Evolutionary conservation across 176 grass and related monocot genomes (phyloP).

Genomic region (Zizania latifolia): DNA sequence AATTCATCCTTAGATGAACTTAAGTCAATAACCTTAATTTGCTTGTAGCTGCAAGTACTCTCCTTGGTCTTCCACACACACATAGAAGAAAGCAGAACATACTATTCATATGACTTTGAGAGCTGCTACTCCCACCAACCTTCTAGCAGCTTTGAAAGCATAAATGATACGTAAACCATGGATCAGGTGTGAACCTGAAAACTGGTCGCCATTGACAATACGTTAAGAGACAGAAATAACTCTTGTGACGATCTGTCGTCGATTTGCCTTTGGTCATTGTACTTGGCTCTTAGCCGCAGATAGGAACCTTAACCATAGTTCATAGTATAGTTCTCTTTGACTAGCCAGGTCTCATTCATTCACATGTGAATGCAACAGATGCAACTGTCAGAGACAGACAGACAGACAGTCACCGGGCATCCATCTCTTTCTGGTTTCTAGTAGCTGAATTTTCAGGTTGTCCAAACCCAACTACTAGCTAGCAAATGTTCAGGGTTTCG

Average conservation of each 20-base stretch:
- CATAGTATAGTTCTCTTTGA: too few species aligned
- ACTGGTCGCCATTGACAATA: too few species aligned
- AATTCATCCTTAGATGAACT: too few species aligned
- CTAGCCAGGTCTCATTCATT: constrained; percentile 1
- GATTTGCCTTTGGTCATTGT: constrained; percentile 1
- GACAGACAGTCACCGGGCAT: neutral
- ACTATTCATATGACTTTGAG: neutral
- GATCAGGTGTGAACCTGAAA: constrained; percentile 12
- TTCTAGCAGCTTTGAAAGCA: neutral
- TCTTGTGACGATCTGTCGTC: neutral
- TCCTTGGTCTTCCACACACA: too few species aligned
- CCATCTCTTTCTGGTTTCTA: neutral
- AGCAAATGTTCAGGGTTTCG: neutral
- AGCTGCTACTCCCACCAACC: neutral
- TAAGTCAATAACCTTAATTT: too few species aligned
- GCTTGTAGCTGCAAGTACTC: too few species aligned
- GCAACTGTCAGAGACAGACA: neutral
- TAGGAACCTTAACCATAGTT: too few species aligned
- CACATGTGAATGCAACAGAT: constrained; percentile 20
- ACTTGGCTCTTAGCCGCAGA: too few species aligned
- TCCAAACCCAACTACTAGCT: neutral
- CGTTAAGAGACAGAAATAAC: neutral
- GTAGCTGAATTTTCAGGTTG: constrained; percentile 22
- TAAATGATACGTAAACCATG: neutral
- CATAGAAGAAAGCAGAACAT: too few species aligned